Conservation (phyloP, 306 rosid genomes). For the Inga leiocalycina region DNA sequence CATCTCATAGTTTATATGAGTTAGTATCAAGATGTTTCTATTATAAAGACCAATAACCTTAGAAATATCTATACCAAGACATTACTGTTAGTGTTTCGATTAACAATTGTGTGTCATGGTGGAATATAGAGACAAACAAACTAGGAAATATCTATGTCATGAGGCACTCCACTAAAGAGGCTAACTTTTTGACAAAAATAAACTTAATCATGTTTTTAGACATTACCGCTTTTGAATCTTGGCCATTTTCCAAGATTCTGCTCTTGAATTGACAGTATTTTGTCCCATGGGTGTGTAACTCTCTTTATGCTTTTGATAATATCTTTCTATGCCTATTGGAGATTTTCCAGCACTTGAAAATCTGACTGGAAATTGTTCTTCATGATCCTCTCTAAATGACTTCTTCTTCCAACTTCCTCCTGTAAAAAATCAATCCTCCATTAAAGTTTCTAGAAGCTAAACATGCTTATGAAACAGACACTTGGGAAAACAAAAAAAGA, state of each 20-base stretch:
- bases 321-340: slow-evolving; percentile 28
- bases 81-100: background rate
- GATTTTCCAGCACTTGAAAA: slow-evolving; percentile 36
- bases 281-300: slow-evolving; percentile 12
- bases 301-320: slow-evolving; percentile 27
- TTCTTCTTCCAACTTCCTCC: slow-evolving; percentile 52
- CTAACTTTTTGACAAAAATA: background rate
- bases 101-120: background rate
- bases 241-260: slow-evolving; percentile 59
- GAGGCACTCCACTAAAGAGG: background rate
- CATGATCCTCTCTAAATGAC: slow-evolving; percentile 38
- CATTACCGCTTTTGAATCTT: slow-evolving; percentile 57
- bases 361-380: slow-evolving; percentile 31
- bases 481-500: background rate
- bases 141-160: background rate
- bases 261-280: slow-evolving; percentile 35
- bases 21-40: background rate
- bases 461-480: background rate
- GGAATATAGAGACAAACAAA: background rate
- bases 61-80: too few relatives aligned
- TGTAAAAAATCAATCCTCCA: slow-evolving; percentile 30
- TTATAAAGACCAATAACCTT: too few relatives aligned
- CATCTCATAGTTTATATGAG: background rate
- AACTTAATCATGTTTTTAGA: background rate
- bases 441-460: background rate